Conservation (phyloP, 179 eudicot species). For the Actinidia arguta region DNA sequence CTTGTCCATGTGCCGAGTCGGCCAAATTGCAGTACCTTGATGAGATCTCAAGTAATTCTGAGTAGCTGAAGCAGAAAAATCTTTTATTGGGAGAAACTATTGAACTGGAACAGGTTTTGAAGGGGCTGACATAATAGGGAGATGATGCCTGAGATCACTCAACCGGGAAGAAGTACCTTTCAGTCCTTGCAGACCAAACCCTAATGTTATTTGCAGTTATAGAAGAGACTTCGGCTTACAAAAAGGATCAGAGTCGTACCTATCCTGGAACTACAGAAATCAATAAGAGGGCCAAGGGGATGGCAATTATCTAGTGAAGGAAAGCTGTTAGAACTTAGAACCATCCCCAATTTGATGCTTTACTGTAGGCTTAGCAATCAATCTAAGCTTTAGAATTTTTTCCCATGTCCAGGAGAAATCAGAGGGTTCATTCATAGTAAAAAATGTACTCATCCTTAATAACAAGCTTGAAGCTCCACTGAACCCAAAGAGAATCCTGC, state of each 20-base stretch:
- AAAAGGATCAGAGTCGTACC: neutral
- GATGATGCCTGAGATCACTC: too few species aligned
- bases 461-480: neutral
- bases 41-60: too few species aligned
- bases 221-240: neutral
- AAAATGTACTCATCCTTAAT: neutral
- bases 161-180: neutral
- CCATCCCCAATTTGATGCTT: neutral
- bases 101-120: too few species aligned
- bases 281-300: neutral
- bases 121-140: too few species aligned
- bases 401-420: neutral
- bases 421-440: slow-evolving; percentile 1
- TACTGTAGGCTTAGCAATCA: neutral
- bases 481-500: neutral
- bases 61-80: too few species aligned
- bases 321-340: neutral
- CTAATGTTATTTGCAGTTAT: neutral
- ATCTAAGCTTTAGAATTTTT: neutral
- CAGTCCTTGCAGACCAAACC: neutral
- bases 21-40: too few species aligned
- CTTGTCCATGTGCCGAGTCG: too few species aligned
- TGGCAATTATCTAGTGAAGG: neutral
- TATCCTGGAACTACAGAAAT: neutral
- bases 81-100: too few species aligned